Base-by-base conservation (phyloP, 805 yeast species). In the Barnettozyma wickerhamii region DNA sequence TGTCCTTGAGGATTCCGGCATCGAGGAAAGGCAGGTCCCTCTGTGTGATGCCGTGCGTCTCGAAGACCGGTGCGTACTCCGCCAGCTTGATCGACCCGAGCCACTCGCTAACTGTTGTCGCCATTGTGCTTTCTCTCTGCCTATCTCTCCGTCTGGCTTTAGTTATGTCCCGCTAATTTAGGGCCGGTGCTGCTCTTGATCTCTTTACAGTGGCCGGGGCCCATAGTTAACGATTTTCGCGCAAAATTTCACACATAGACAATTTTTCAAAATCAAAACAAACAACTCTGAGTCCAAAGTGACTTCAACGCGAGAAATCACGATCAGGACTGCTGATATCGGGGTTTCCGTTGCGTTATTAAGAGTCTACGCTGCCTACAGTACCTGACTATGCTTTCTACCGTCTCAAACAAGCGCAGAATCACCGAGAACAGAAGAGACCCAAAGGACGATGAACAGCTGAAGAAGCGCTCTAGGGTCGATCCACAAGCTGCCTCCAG, bases 1-100 rank as follows among this genome's bases (percentile, higher is more conserved):
- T 57, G 42, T 83, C 93, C 35, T 72, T 75, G 41, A 91, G 69
- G 1, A 88, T 75, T 6, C 63, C 68, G 32, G 73, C 68, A 52
- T 86, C 95, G n/a, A 69, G 26, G 37, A 49, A 59, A 14, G 52
- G 55, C 9, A 68, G 30, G 5, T 58, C 53, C 1, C 55, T 57
- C 19, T 42, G 49, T 1, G 47, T 37, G 14, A 56, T 49, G 6
- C 48, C 45, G 40, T 48, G 50, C 15, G 49, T 47, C 18, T 17
- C 17, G 38, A 47, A 47, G 4, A n/a, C 10, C 1, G 24, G 28
- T 1, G 14, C 17, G 17, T 47, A 39, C 19, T 44, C 33, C 3
- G 13, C 23, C 12, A 47, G 19, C 5, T 32, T 19, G 19, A 47
- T 9, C 1, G 28, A 10, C 6, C 19, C 17, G 1, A 47, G 33